Evolutionary conservation across 352 stramenopile genomes (phyloP), one percentile per base, ranked within the genome.

Genomic region (Globisporangium okanoganense): DNA sequence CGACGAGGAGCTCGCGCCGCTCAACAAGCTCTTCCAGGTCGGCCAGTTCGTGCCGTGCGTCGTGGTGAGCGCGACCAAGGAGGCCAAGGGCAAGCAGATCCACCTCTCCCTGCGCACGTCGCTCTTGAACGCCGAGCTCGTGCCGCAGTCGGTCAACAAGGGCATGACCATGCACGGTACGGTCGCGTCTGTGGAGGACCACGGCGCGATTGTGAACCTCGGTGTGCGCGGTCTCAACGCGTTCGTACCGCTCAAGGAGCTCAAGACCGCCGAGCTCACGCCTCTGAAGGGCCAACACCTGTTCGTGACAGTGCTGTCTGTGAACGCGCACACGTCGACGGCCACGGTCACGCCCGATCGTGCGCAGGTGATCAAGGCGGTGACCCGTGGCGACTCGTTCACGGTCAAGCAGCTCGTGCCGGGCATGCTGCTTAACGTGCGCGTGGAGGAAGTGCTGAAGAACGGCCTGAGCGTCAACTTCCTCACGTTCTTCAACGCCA

Each of bases 121-220:
- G 47, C 69, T 87, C 58, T 64, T 99, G 38, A 95, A 99, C 71
- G 72, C 69, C 0, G 89, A 92, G 51, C 74, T 95, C 5, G 62
- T 63, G 29, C 65, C 79, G 31, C 67, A 85, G 53, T 83, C 75
- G 20, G 51, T 96, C 2, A 53, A 50, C 43, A 95, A 94, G 59
- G 85, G 75, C 45, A 78, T 91, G 55, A 70, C 82, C 4, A 61
- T 98, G 38, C 81, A 94, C 52, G 95, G 91, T 54, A 90, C 83
- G 22, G 86, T 99, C 47, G 60, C 79, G 24, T 96, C 82, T 2
- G 68, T 98, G 1, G 93, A 99, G 72, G 94, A 98, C 78, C 94
- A 98, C 72, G 96, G 96, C 52, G 94, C 90, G 33, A 84, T 98
- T 24, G 70, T 98, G 44, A 96, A 97, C 76, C 43, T 98, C 8